phyloP scores from a whole-genome alignment of 306 rosid species.

The Cyclanthera cordifolia region DNA sequence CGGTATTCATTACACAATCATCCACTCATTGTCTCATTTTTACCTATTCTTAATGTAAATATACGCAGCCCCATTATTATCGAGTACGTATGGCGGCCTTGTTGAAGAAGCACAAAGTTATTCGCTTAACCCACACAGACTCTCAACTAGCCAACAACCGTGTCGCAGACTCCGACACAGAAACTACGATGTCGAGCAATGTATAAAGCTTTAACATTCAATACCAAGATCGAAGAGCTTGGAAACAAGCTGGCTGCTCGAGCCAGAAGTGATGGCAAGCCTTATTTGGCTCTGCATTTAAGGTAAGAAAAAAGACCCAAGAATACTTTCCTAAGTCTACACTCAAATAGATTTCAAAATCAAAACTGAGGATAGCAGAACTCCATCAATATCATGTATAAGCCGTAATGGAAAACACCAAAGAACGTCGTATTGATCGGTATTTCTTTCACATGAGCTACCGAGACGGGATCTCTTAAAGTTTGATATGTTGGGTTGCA shows the following conservation, averaged over 20 bases:
- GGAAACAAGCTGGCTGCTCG: slow-evolving; percentile 59
- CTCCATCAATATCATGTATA: not conserved
- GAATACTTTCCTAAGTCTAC: not conserved
- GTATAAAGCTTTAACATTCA: slow-evolving; percentile 62
- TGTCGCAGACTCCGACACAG: slow-evolving; percentile 66
- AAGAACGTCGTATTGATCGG: too few species aligned
- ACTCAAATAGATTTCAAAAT: not conserved
- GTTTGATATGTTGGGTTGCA: slow-evolving; percentile 17
- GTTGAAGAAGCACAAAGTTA: slow-evolving; percentile 50
- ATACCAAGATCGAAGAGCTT: slow-evolving; percentile 61
- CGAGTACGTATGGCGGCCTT: slow-evolving; percentile 58
- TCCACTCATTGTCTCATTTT: not conserved
- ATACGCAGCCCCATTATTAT: slow-evolving; percentile 82
- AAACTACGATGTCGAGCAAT: slow-evolving; percentile 82
- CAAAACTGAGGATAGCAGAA: not conserved
- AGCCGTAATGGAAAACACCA: too few species aligned
- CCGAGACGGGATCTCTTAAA: not conserved
- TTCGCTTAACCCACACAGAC: slow-evolving; percentile 74
- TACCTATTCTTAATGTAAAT: not conserved
- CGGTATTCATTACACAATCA: slow-evolving; percentile 30
- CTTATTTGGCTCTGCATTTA: slow-evolving; percentile 77
- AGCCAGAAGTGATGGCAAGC: slow-evolving; percentile 54
- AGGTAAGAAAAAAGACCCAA: slow-evolving; percentile 37
- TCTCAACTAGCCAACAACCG: slow-evolving; percentile 85
- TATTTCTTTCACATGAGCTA: not conserved